Conservation (phyloP, 805 yeast genomes). For the Scheffersomyces spartinae region DNA sequence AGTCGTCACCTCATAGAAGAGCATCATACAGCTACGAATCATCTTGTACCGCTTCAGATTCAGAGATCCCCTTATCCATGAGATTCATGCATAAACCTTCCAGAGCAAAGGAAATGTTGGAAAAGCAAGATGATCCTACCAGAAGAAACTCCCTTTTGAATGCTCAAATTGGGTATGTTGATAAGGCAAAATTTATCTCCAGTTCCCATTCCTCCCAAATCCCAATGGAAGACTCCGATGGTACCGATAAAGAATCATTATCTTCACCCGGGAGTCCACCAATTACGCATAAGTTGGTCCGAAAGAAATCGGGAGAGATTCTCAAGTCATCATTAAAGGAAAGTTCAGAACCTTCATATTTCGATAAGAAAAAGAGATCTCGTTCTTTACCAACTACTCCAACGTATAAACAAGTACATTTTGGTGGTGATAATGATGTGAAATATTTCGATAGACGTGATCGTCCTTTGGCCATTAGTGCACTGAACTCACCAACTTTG, state of each 20-base stretch:
- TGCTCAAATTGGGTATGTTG: conserved; percentile 5
- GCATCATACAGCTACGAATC: neutral
- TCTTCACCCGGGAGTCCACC: conserved; percentile 3
- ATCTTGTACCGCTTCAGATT: neutral
- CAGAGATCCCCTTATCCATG: conserved; percentile 15
- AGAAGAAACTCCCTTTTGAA: conserved; percentile 15
- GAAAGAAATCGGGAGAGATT: conserved; percentile 84
- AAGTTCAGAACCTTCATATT: conserved; percentile 19
- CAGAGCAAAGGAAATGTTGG: conserved; percentile 18
- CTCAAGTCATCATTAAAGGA: conserved; percentile 64
- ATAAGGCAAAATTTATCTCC: neutral
- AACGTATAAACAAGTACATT: conserved; percentile 65
- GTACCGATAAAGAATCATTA: neutral
- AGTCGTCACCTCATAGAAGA: neutral
- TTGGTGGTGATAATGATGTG: conserved; percentile 56
- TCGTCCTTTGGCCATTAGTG: conserved; percentile 67
- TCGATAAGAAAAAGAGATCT: conserved; percentile 14
- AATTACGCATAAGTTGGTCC: conserved; percentile 30
- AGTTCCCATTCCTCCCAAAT: neutral
- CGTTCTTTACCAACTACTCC: conserved; percentile 38
- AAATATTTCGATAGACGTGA: conserved; percentile 64
- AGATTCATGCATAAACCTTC: conserved; percentile 29
- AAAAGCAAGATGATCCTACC: conserved; percentile 20
- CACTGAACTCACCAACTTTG: conserved; percentile 45
- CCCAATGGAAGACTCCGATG: conserved; percentile 2